Percentiles rank a stretch among this genome's conserved stretches.
phyloP scores from a whole-genome alignment of 179 eudicot species.

The Patellifolia procumbens region DNA sequence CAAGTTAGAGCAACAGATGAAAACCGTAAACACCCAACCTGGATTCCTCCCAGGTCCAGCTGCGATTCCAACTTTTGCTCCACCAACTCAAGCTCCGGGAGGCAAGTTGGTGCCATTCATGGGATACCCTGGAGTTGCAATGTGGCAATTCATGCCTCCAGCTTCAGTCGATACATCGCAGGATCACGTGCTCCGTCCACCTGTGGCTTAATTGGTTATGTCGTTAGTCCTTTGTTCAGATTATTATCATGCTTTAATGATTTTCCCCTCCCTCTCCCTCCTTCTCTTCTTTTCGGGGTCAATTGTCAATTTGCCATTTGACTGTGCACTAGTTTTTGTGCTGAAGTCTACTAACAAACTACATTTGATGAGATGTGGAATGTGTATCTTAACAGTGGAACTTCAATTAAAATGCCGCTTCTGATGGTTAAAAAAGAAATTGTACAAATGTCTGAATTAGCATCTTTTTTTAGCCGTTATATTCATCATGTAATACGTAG shows the following conservation, averaged over 20 bases:
- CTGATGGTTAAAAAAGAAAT: conserved; percentile 1
- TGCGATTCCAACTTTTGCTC: conserved; percentile 59
- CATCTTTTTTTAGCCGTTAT: neutral
- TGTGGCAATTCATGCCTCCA: conserved; percentile 98
- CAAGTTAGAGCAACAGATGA: conserved; percentile 74
- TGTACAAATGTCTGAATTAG: conserved; percentile 25
- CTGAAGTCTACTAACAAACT: conserved; percentile 44
- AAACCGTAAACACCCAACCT: conserved; percentile 55
- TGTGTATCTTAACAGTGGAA: conserved; percentile 32
- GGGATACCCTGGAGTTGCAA: conserved; percentile 82
- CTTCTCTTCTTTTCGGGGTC: conserved; percentile 15
- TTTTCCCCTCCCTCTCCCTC: conserved; percentile 12
- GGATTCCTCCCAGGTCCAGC: conserved; percentile 53
- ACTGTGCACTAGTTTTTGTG: conserved; percentile 33
- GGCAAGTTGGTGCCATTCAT: conserved; percentile 72
- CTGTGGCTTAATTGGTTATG: conserved; percentile 60
- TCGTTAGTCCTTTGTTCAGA: conserved; percentile 21
- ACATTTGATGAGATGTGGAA: conserved; percentile 39
- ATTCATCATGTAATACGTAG: neutral
- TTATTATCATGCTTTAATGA: conserved; percentile 8
- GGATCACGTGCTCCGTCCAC: conserved; percentile 80
- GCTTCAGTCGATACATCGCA: conserved; percentile 83
- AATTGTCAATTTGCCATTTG: conserved; percentile 31
- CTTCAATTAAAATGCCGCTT: conserved; percentile 34
- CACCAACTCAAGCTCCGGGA: conserved; percentile 56